Evolutionary conservation across 768 basidiomycete species (phyloP), one percentile per base, ranked within the genome.

Genomic region (Pleurotus sapidus): DNA sequence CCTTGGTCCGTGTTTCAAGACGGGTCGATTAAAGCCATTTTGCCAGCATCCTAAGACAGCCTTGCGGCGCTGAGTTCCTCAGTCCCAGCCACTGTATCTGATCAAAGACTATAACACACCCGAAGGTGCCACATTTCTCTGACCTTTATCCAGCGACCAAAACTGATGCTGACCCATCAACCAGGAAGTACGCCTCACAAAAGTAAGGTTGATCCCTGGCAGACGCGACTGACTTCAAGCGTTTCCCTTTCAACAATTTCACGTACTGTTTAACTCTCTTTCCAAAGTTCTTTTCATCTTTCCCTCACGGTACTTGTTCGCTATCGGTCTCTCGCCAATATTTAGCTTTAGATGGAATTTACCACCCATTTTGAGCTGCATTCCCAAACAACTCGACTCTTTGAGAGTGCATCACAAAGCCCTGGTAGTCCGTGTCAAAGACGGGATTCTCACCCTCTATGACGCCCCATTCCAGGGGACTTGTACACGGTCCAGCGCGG

Each of bases 1-100:
- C 85, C 86, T 88, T 87, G 84, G 86, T 87, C 86, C 84, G 83
- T 86, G 84, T 87, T 87, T 86, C 85, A 87, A 86, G 84, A 86
- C 83, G 82, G 85, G 83, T 84, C 82, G 82, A 77, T 86, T 82
- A 85, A 85, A 82, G 83, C 84, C 83, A 85, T 85, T 84, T 82
- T 77, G 83, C 80, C 85, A 85, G 77, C 83, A 84, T 84, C 83
- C 83, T 83, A 81, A 82, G 80, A 77, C 79, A 75, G 74, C 79
- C 78, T 69, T 73, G 70, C 71, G 75, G 80, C 78, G 77, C 82
- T 82, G 83, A 77, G 75, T 74, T 80, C 81, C 82, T 82, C 82
- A 77, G 74, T 83, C 83, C 78, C 77, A 73, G 72, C 70, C 78
- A 64, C 65, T 67, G 78, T 77, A 83, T 84, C 67, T 74, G 70